Base-by-base conservation (phyloP, 2,329 filamentous ascomycete genomes). In the Fusarium ramigenum region DNA sequence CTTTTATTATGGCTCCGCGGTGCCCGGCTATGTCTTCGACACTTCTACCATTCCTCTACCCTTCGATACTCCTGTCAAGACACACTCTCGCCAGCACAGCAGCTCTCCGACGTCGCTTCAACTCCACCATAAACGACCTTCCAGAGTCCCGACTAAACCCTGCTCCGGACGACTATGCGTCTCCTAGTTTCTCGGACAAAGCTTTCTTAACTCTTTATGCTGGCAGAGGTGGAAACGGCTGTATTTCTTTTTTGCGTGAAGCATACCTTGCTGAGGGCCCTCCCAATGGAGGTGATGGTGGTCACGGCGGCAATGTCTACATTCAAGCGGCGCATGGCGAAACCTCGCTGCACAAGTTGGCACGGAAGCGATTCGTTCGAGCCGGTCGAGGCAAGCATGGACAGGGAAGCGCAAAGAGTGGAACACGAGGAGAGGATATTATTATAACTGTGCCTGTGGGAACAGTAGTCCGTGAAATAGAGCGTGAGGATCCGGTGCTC, bases 221-320 rank as follows among this genome's bases (percentile, higher is more conserved):
- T 23, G 96, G 96, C 14, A 84, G 87, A 5, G 96, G 96, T 32
- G 96, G 96, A 14, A 92, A 96, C 79, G 96, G 96, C 72, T 99
- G 96, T 79, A 94, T 98, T 57, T 96, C 96, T 1, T 99, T 98
- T 80, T 85, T 97, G 47, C 92, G 96, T 25, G 96, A 99, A 78
- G 96, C 96, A 72, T 98, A 93, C 82, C 87, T 98, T 36, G 90
- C 92, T 49, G 92, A 97, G 73, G 96, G 96, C 0, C 96, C 96
- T 16, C 90, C 96, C 15, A 98, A 99, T 81, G 96, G 96, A 54
- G 96, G 96, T 67, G 95, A 99, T 80, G 96, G 96, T 46, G 96
- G 96, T 9, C 93, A 91, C 63, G 96, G 96, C 70, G 96, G 96
- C 43, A 97, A 93, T 77, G 87, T 99, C 74, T 98, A 97, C 81